Evolutionary conservation across 495 filamentous ascomycete species (phyloP).

Genomic region (Podospora tetraspora): DNA sequence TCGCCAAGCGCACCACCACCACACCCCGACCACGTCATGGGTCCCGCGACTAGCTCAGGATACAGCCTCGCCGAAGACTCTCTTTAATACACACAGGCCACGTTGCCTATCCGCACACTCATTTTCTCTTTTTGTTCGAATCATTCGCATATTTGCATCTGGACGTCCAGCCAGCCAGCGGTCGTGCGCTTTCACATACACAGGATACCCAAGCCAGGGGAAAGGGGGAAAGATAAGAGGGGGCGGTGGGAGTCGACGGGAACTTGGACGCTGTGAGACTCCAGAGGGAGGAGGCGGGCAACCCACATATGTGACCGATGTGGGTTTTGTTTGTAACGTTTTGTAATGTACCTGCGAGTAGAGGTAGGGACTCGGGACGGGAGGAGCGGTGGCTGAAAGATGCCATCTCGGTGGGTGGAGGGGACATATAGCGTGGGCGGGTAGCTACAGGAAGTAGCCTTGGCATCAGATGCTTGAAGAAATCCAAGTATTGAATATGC

Average conservation of each 20-base stretch:
- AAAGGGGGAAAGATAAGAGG: not conserved
- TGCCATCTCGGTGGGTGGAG: not conserved
- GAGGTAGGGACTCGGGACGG: not conserved
- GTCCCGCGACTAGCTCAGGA: not conserved
- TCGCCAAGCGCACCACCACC: not conserved
- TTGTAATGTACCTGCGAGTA: not conserved
- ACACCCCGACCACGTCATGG: not conserved
- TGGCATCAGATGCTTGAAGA: not conserved
- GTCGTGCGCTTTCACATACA: not conserved
- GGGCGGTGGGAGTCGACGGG: not conserved
- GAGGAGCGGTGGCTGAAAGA: not conserved
- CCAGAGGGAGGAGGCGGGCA: not conserved
- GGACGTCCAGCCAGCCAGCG: constrained; percentile 8
- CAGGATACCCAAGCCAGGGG: constrained; percentile 3
- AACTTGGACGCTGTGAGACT: not conserved
- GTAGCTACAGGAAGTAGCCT: not conserved
- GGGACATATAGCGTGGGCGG: not conserved
- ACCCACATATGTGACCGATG: not conserved
- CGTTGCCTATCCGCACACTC: not conserved
- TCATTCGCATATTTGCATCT: constrained; percentile 17
- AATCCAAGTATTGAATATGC: not conserved
- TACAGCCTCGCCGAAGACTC: not conserved
- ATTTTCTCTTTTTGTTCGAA: constrained; percentile 1
- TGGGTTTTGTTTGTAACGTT: not conserved
- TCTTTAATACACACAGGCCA: not conserved